phyloP scores from a whole-genome alignment of 331 rosid species.

The Telfairia occidentalis region DNA sequence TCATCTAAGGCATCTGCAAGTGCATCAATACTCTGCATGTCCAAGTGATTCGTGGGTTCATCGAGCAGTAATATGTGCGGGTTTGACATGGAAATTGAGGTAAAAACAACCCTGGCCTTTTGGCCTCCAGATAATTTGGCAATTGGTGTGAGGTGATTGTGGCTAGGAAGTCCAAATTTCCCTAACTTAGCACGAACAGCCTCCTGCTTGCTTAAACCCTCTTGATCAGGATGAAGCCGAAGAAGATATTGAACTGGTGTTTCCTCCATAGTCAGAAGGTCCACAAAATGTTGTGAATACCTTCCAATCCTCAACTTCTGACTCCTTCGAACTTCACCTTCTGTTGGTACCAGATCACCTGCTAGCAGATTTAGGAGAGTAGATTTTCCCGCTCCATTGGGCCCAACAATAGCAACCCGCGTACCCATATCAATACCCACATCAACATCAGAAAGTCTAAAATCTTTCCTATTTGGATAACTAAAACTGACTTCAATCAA shows the following conservation, averaged over 20 bases:
- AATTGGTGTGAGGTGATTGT: conserved; percentile 82
- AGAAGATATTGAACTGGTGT: conserved; percentile 76
- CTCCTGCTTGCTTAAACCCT: conserved; percentile 83
- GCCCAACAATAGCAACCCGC: conserved; percentile 91
- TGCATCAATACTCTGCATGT: conserved; percentile 92
- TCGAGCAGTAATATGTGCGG: conserved; percentile 78
- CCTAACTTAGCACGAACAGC: conserved; percentile 82
- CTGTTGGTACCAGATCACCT: conserved; percentile 55
- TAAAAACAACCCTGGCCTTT: conserved; percentile 70
- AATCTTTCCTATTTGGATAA: conserved; percentile 69
- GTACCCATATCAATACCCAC: conserved; percentile 93
- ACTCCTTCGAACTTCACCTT: conserved; percentile 72
- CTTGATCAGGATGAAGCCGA: conserved; percentile 78
- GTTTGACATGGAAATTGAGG: conserved; percentile 78
- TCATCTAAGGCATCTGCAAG: conserved; percentile 78
- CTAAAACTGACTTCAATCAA: conserved; percentile 85
- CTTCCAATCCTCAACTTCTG: conserved; percentile 84
- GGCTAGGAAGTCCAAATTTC: conserved; percentile 74
- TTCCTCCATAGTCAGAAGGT: conserved; percentile 75
- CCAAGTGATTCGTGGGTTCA: conserved; percentile 85
- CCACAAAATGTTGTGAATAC: conserved; percentile 76
- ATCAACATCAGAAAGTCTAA: conserved; percentile 65
- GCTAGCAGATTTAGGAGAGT: conserved; percentile 75
- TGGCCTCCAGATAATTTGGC: conserved; percentile 79
- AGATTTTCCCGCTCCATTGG: conserved; percentile 86